Evolutionary conservation across 306 rosid species (phyloP), one percentile per base, ranked within the genome.

Genomic region (Malus fusca): DNA sequence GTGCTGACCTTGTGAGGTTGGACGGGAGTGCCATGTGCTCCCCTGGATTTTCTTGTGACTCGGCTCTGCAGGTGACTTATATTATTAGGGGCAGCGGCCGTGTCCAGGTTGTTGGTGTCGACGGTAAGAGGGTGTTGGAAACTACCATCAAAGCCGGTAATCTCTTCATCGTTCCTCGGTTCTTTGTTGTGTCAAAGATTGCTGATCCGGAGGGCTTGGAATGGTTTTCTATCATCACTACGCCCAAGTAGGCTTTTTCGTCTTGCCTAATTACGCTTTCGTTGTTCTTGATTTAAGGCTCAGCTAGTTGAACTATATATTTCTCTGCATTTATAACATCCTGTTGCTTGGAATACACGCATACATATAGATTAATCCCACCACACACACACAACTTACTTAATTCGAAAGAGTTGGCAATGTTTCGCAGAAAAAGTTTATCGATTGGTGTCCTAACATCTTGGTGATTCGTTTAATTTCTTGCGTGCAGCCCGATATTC

Each of bases 201-300:
- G 91, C 86, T 77, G 85, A 86, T 74, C 82, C 90, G 8, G 92
- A 87, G 25, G 97, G 97, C 19, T 3, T 93, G 88, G 97, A 89
- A 43, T 93, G 96, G 98, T 93, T 93, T 78, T 93, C 98, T 25
- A 93, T 93, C 68, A 88, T 91, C 81, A 75, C 90, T 52, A 90
- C 96, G 66, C 97, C 96, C 15, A 82, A 91, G 91, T 91, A 76
- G 48, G 93, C 18, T 73, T 35, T 35, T 64, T 3, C 18, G 8
- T 18, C 46, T 33, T 66, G 4, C 26, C 46, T 35, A 11, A 33
- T 65, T 33, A 8, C 4, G 68, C 11, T 30, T 30, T 63, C 42
- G 11, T 17, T 26, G 6, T 15, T 63, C 40, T 30, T 30, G 42
- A 4, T 46, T 64, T 28, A n/a, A n/a, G 4, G 37, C 25, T 51